phyloP scores from a whole-genome alignment of 257 asterid species.

The Solanum lignicaule region DNA sequence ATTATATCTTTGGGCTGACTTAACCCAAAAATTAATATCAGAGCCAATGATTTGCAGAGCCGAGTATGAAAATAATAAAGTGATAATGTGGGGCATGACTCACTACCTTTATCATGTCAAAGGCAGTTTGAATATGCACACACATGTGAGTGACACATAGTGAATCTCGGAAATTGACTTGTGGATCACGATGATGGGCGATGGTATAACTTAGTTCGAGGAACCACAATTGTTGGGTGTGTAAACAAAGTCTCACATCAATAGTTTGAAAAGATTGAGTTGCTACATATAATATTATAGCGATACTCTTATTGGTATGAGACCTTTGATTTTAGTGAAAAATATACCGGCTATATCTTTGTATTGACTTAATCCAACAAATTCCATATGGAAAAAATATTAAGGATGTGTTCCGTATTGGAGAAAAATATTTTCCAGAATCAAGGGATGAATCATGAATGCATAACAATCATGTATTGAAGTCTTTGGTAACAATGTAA shows the following conservation, averaged over 20 bases:
- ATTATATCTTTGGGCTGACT: not conserved
- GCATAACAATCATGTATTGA: too few relatives aligned
- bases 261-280: not conserved
- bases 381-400: not conserved
- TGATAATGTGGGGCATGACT: not conserved
- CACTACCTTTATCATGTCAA: not conserved
- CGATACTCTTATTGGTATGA: not conserved
- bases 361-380: too few relatives aligned
- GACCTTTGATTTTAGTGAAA: not conserved
- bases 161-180: not conserved
- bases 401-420: not conserved
- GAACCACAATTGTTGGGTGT: not conserved
- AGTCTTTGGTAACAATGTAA: not conserved
- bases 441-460: not conserved
- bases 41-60: not conserved
- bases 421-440: not conserved
- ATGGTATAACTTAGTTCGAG: not conserved
- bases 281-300: not conserved
- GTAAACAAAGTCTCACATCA: not conserved
- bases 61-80: not conserved
- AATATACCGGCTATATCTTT: accelerated
- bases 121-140: not conserved
- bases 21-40: not conserved
- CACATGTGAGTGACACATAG: not conserved
- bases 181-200: not conserved